Percentiles rank a stretch among this genome's conserved stretches.
Conservation (phyloP, 805 yeast genomes). For the Yamadazyma phyllophila region DNA sequence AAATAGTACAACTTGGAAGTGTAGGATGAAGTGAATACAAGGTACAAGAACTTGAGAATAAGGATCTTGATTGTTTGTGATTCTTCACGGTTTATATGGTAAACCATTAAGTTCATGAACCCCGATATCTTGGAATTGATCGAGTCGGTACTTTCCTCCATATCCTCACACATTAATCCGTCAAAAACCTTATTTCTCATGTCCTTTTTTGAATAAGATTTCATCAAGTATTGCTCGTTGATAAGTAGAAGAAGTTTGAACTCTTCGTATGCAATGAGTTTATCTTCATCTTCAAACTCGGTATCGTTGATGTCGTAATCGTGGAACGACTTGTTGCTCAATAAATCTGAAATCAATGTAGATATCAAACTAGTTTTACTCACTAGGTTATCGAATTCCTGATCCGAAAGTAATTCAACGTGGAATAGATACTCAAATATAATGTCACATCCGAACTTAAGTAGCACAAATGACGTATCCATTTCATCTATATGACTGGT, state of each 20-base stretch:
- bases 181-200: constrained; percentile 53
- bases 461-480: constrained; percentile 27
- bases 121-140: constrained; percentile 49
- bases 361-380: constrained; percentile 26
- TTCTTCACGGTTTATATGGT: constrained; percentile 70
- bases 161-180: constrained; percentile 45
- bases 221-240: constrained; percentile 86
- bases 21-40: constrained; percentile 63
- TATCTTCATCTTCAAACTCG: constrained; percentile 51
- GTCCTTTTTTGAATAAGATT: constrained; percentile 29
- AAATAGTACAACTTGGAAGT: constrained; percentile 72
- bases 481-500: constrained; percentile 22
- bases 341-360: constrained; percentile 27
- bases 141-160: constrained; percentile 21
- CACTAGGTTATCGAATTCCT: constrained; percentile 31
- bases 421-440: constrained; percentile 41
- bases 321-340: constrained; percentile 30
- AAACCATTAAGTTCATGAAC: constrained; percentile 56
- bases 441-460: constrained; percentile 40
- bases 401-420: constrained; percentile 31
- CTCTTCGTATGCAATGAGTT: constrained; percentile 54
- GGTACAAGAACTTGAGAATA: constrained; percentile 73
- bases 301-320: constrained; percentile 31
- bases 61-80: constrained; percentile 72
- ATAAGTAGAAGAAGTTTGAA: constrained; percentile 70